These are phyloP conservation scores for Pulicaria dysenterica DNA, from an alignment of 129 eudicot species.

Conservation along the genomic window DNA sequence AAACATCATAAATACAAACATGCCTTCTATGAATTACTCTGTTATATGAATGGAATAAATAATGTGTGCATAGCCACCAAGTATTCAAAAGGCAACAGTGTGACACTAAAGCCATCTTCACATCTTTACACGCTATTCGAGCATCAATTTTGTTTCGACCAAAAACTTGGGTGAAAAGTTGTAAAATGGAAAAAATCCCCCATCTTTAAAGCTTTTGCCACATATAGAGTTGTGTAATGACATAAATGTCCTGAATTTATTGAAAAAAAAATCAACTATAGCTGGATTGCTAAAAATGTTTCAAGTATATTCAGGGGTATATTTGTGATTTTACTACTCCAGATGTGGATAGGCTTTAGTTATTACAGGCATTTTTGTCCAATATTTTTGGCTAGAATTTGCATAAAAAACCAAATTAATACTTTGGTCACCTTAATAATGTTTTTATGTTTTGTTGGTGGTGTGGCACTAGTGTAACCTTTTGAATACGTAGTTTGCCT, in stretches of 20 bases:
- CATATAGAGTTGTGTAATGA: not conserved
- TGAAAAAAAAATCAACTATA: not conserved
- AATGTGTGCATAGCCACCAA: not conserved
- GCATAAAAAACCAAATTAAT: not conserved
- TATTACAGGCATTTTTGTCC: not conserved
- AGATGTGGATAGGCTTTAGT: not conserved
- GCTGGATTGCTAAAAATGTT: not conserved
- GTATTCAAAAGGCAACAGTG: no score
- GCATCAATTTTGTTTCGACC: not conserved
- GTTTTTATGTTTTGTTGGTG: not conserved
- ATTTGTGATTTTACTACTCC: not conserved
- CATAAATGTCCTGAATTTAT: not conserved
- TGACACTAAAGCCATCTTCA: not conserved
- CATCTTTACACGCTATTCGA: not conserved
- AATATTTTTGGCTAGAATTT: not conserved
- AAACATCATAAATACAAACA: no score
- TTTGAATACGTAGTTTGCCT: not conserved
- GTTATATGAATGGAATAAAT: not conserved
- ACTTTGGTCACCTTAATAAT: not conserved
- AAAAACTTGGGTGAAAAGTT: not conserved
- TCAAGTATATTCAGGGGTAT: not conserved
- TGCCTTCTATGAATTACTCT: not conserved
- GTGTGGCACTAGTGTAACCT: constrained; percentile 1
- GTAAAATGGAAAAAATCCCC: not conserved
- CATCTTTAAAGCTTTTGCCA: not conserved